phyloP scores from a whole-genome alignment of 148 eudicot genomes.

The Polygonum maritimum region DNA sequence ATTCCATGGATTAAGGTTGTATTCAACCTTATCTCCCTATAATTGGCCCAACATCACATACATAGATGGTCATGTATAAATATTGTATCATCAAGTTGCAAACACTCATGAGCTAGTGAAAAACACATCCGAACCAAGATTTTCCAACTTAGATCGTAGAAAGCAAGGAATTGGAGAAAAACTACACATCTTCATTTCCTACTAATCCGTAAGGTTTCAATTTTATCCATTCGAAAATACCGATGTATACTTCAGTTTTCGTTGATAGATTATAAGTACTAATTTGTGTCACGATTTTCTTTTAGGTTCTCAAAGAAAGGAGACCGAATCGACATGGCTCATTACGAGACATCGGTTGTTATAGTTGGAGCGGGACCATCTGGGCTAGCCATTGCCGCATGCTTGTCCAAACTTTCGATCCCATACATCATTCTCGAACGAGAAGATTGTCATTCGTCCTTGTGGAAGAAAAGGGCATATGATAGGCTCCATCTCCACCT shows the following conservation, averaged over 20 bases:
- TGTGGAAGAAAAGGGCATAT: conserved; percentile 44
- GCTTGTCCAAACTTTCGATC: conserved; percentile 18
- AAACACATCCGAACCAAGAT: background rate
- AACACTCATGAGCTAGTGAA: background rate
- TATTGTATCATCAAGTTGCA: background rate
- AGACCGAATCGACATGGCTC: background rate
- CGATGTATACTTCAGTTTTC: background rate
- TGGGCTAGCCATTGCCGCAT: conserved; percentile 26
- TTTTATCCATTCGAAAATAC: background rate
- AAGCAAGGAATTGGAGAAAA: background rate
- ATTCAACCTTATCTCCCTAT: background rate
- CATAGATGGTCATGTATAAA: background rate
- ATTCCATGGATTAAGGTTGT: background rate
- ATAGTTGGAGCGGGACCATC: background rate
- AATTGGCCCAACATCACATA: background rate
- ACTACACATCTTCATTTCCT: background rate
- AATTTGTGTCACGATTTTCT: background rate
- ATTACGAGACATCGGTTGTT: conserved; percentile 18
- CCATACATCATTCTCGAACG: conserved; percentile 34
- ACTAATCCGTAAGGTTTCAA: background rate
- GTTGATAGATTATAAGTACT: background rate
- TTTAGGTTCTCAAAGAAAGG: background rate
- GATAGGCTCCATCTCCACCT: conserved; percentile 22
- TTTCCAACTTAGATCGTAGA: background rate
- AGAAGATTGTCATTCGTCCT: conserved; percentile 41